These are phyloP conservation scores for Apostasia shenzhenica DNA, from an alignment of 106 monocot species.

Conservation along the genomic window DNA sequence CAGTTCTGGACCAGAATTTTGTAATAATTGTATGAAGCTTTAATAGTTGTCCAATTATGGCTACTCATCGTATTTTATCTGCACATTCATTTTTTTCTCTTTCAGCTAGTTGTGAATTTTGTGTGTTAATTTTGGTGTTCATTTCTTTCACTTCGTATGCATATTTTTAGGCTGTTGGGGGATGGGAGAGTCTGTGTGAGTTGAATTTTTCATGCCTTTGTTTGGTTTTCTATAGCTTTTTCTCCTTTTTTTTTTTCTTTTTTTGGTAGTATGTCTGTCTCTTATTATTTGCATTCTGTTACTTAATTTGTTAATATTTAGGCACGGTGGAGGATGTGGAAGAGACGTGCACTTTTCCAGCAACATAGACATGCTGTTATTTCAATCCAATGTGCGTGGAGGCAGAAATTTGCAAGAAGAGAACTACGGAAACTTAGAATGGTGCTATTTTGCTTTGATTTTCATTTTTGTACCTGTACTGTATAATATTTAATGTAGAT, in stretches of 20 bases:
- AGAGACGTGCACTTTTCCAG: conserved; percentile 23
- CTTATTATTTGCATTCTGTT: background rate
- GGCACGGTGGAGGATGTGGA: conserved; percentile 78
- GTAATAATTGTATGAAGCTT: too few species aligned
- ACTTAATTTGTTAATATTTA: conserved; percentile 16
- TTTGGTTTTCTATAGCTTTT: background rate
- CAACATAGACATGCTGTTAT: conserved; percentile 35
- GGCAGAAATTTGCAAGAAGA: conserved; percentile 64
- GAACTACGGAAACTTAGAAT: conserved; percentile 65
- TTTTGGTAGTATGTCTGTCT: background rate
- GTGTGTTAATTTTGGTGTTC: background rate
- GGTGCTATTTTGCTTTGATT: conserved; percentile 26
- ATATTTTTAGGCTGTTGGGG: too few species aligned
- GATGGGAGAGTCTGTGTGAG: too few species aligned
- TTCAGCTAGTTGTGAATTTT: too few species aligned
- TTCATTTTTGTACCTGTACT: background rate
- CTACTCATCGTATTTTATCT: too few species aligned
- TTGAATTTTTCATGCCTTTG: too few species aligned
- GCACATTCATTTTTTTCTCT: too few species aligned
- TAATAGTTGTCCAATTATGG: too few species aligned
- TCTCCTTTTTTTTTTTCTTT: background rate
- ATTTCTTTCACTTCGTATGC: background rate
- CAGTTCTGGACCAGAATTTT: too few species aligned
- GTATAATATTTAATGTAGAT: background rate
- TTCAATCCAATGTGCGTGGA: conserved; percentile 81